phyloP scores from a whole-genome alignment of 1,284 basidiomycete species.

The Vanrija sp. region DNA sequence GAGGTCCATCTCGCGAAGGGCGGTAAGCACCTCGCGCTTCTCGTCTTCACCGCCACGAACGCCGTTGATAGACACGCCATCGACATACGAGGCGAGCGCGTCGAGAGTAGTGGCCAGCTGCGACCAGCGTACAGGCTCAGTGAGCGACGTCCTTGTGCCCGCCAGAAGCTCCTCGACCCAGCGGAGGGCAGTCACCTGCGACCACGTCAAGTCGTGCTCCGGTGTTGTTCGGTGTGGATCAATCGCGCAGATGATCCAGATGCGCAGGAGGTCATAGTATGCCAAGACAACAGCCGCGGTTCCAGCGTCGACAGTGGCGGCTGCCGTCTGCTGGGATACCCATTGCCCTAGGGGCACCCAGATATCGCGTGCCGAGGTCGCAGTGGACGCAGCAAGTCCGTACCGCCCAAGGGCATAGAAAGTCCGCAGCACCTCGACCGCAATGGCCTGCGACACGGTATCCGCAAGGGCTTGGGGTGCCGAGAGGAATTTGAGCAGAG shows the following conservation, averaged over 20 bases:
- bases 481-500: slow-evolving; percentile 71
- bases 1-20: slow-evolving; percentile 11
- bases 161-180: slow-evolving; percentile 63
- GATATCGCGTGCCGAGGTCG: slow-evolving; percentile 36
- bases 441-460: slow-evolving; percentile 52
- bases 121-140: slow-evolving; percentile 46
- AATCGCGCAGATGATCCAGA: slow-evolving; percentile 76
- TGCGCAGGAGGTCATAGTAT: slow-evolving; percentile 55
- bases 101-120: slow-evolving; percentile 43
- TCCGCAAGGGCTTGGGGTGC: slow-evolving; percentile 48
- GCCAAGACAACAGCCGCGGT: slow-evolving; percentile 51
- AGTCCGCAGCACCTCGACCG: slow-evolving; percentile 61
- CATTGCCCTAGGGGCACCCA: slow-evolving; percentile 33
- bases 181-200: slow-evolving; percentile 68
- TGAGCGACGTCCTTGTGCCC: slow-evolving; percentile 6
- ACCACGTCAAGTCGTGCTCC: slow-evolving; percentile 84
- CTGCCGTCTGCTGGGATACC: slow-evolving; percentile 9
- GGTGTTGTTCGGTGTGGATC: slow-evolving; percentile 86
- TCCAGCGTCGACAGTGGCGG: background rate
- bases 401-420: slow-evolving; percentile 69
- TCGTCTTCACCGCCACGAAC: slow-evolving; percentile 64
- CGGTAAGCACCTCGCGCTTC: slow-evolving; percentile 19
- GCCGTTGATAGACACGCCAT: slow-evolving; percentile 69
- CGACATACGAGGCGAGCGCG: slow-evolving; percentile 58
- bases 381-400: slow-evolving; percentile 60